These are phyloP conservation scores for Quercus engelmannii DNA, from an alignment of 306 rosid genomes.

Conservation along the genomic window DNA sequence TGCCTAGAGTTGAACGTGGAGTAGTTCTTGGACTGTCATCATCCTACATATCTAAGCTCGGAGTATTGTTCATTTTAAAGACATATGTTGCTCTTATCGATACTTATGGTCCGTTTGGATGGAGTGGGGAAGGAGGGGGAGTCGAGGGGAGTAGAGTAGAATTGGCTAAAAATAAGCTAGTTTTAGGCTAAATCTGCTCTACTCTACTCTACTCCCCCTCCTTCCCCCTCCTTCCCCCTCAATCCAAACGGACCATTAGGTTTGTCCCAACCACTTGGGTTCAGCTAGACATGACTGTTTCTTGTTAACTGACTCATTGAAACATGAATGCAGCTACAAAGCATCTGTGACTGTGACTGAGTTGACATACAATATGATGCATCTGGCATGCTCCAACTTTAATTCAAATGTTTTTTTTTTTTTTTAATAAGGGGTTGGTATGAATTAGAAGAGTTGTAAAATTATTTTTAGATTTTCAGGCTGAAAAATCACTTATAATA, in stretches of 20 bases:
- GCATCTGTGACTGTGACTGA: background rate
- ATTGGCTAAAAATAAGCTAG: no score
- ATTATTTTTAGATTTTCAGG: slow-evolving; percentile 14
- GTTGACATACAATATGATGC: background rate
- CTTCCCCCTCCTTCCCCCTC: no score
- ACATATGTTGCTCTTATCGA: background rate
- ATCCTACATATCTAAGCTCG: no score
- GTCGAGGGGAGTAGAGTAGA: no score
- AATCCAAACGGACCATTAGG: background rate
- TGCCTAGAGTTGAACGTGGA: background rate
- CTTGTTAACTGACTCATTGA: background rate
- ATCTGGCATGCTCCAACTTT: background rate
- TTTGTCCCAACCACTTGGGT: background rate
- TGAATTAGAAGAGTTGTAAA: background rate
- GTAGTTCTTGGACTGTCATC: background rate
- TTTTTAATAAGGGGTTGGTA: no score
- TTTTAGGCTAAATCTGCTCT: no score
- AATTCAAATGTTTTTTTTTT: background rate
- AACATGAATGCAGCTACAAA: background rate
- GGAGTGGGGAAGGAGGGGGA: no score
- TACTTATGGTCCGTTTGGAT: background rate
- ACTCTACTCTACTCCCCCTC: no score
- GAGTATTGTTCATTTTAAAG: background rate
- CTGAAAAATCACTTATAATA: background rate
- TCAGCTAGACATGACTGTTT: background rate